A percentile compares a stretch with the other conserved stretches of the same genome.
These are phyloP conservation scores for Umbelopsis vinacea DNA, from an alignment of 192 early-diverging fungal genomes.

Conservation along the genomic window DNA sequence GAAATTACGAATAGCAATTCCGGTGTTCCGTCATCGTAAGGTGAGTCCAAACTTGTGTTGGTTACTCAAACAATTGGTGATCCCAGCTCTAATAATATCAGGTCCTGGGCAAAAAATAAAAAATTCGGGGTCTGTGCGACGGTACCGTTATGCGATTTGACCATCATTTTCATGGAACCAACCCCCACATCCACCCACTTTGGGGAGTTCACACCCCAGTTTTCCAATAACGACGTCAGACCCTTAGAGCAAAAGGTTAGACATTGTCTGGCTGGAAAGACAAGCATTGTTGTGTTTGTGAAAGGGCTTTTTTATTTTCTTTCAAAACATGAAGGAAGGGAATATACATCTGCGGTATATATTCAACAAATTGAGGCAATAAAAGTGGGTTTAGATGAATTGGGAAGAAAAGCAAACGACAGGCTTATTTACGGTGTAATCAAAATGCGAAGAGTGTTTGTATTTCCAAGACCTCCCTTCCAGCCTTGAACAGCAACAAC, in stretches of 20 bases:
- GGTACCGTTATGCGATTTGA: neutral
- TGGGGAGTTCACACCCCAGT: neutral
- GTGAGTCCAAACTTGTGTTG: neutral
- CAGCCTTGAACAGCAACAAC: conserved; percentile 82
- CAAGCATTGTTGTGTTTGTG: no score
- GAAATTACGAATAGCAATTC: no score
- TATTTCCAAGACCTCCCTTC: conserved; percentile 79
- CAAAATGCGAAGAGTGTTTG: conserved; percentile 83
- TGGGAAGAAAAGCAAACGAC: neutral
- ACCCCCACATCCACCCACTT: neutral
- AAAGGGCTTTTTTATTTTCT: no score
- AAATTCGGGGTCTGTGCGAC: conserved; percentile 5
- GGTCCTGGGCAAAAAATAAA: neutral
- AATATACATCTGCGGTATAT: no score
- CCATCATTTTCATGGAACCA: conserved; percentile 16
- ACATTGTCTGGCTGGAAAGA: no score
- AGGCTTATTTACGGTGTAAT: conserved; percentile 46
- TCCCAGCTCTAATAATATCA: neutral
- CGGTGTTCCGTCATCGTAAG: no score
- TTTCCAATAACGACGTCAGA: neutral
- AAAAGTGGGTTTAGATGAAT: neutral
- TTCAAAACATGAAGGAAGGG: no score
- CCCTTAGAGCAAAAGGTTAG: no score
- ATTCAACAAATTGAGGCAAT: no score
- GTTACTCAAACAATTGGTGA: conserved; percentile 1